Evolutionary conservation across 1,284 basidiomycete species (phyloP).

Genomic region (Pseudozyma thailandica): DNA sequence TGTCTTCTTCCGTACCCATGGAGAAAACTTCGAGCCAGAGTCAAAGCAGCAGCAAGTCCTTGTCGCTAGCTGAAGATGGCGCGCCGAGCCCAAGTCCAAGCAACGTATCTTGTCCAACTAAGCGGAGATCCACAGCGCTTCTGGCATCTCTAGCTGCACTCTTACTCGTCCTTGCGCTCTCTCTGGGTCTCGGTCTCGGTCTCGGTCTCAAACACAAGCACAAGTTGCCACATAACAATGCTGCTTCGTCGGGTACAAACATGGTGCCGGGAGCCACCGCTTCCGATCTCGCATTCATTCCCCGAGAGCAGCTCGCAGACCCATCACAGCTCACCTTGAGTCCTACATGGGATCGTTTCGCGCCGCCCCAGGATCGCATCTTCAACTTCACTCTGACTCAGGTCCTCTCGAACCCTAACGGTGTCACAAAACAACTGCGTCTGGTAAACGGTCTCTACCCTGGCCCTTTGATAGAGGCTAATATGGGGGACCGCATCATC

Average conservation of each 20-base stretch:
- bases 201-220: slow-evolving; percentile 67
- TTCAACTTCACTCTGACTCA: slow-evolving; percentile 55
- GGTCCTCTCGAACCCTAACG: slow-evolving; percentile 48
- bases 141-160: slow-evolving; percentile 4
- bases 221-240: slow-evolving; percentile 18
- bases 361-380: slow-evolving; percentile 42
- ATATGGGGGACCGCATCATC: slow-evolving; percentile 57
- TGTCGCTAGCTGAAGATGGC: slow-evolving; percentile 8
- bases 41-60: slow-evolving; percentile 16
- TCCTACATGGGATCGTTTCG: slow-evolving; percentile 48
- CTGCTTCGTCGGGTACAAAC: slow-evolving; percentile 7
- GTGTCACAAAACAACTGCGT: slow-evolving; percentile 52
- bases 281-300: slow-evolving; percentile 51
- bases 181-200: slow-evolving; percentile 70
- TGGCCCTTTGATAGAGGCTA: slow-evolving; percentile 54
- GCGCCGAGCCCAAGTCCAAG: not conserved
- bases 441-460: slow-evolving; percentile 55
- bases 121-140: slow-evolving; percentile 1
- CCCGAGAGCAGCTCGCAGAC: slow-evolving; percentile 29
- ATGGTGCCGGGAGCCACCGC: slow-evolving; percentile 26
- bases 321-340: slow-evolving; percentile 43
- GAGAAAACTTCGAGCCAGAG: slow-evolving; percentile 13
- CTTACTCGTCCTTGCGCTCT: slow-evolving; percentile 66
- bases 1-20: not conserved
- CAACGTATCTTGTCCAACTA: not conserved